Evolutionary conservation across 2,329 filamentous ascomycete genomes (phyloP).

Genomic region (Eurotiales sp.): DNA sequence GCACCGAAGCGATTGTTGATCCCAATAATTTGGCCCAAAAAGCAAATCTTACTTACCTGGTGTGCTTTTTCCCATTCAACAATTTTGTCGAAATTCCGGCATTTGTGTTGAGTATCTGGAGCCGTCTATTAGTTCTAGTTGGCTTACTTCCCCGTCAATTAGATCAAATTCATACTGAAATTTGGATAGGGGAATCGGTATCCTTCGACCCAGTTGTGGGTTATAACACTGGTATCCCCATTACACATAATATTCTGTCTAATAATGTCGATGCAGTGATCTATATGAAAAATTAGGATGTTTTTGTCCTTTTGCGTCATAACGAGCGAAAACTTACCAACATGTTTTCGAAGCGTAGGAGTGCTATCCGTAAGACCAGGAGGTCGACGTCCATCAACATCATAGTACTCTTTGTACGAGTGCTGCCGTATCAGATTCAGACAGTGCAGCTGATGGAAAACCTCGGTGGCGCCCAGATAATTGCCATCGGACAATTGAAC

Average conservation of each 20-base stretch:
- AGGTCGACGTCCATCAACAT: not conserved
- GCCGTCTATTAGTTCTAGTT: not conserved
- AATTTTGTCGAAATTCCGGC: slow-evolving; percentile 1
- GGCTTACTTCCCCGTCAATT: not conserved
- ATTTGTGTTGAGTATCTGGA: not conserved
- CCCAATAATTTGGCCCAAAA: not conserved
- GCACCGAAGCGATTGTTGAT: no score
- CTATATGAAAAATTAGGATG: no score
- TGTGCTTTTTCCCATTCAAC: not conserved
- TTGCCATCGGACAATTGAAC: not conserved
- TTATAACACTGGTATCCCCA: slow-evolving; percentile 1
- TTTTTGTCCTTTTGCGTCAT: no score
- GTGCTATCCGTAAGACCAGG: not conserved
- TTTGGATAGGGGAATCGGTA: not conserved
- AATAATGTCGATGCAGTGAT: slow-evolving; percentile 2
- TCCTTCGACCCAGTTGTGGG: not conserved
- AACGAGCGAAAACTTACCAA: not conserved
- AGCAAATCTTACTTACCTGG: not conserved
- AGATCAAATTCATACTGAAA: not conserved
- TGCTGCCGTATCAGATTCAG: slow-evolving; percentile 1
- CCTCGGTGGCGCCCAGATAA: not conserved
- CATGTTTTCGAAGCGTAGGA: not conserved
- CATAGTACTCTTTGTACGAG: not conserved
- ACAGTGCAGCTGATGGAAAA: slow-evolving; percentile 5
- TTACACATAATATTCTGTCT: slow-evolving; percentile 1